phyloP scores from a whole-genome alignment of 352 stramenopile genomes.

The Blastocystis sp. region DNA sequence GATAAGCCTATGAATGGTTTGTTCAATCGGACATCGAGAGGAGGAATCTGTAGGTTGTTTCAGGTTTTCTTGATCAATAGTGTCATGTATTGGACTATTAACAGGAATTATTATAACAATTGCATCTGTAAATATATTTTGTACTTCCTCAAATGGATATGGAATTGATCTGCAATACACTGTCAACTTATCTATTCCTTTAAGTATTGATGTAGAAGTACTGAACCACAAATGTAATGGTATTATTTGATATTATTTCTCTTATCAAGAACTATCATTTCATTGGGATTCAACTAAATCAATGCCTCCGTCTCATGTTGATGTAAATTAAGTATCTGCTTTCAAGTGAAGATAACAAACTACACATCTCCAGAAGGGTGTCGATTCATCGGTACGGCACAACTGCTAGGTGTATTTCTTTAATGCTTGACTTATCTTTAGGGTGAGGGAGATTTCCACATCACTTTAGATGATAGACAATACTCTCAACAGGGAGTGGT shows the following conservation, averaged over 20 bases:
- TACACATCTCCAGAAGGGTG: background rate
- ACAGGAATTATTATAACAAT: background rate
- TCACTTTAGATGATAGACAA: background rate
- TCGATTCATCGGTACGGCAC: background rate
- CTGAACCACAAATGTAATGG: background rate
- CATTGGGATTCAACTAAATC: background rate
- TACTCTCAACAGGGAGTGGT: background rate
- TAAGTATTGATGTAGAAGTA: slow-evolving; percentile 32
- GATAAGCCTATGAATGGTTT: slow-evolving; percentile 57
- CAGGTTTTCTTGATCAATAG: background rate
- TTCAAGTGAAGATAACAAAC: background rate
- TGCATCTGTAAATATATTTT: background rate
- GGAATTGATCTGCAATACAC: background rate
- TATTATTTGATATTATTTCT: background rate
- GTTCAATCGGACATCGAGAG: background rate
- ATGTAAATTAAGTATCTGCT: background rate
- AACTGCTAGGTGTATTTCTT: background rate
- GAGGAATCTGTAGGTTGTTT: slow-evolving; percentile 29
- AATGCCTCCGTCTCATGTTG: background rate
- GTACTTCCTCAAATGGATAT: background rate
- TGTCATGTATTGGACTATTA: background rate
- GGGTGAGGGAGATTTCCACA: slow-evolving; percentile 33
- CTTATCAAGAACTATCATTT: background rate
- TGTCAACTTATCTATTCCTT: background rate
- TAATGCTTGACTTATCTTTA: background rate